Conservation (phyloP, 23 red algal genomes). For the Gracilaria caudata region DNA sequence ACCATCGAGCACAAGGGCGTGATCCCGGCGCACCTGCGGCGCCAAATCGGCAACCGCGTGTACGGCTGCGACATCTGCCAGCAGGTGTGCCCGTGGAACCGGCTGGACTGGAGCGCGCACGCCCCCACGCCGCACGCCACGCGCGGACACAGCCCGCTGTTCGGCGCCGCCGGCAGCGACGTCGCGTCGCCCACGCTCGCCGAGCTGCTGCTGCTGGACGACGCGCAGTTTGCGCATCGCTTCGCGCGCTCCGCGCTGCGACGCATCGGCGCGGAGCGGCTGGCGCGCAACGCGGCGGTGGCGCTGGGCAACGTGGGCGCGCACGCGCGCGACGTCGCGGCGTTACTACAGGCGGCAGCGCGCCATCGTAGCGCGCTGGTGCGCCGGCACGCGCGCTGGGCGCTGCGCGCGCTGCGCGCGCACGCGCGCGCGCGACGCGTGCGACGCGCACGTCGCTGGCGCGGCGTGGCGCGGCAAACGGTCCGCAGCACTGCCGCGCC, state of each 20-base stretch:
- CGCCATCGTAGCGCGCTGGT: conserved; percentile 38
- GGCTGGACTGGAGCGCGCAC: conserved; percentile 72
- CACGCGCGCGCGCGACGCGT: background rate
- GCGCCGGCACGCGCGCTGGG: conserved; percentile 73
- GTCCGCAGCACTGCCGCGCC: background rate
- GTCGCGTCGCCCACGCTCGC: conserved; percentile 66
- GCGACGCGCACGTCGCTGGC: background rate
- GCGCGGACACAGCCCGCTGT: conserved; percentile 46
- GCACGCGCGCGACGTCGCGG: background rate
- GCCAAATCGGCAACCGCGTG: conserved; percentile 73
- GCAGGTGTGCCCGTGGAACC: conserved; percentile 97
- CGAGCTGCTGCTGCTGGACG: conserved; percentile 51
- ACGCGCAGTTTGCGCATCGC: conserved; percentile 58
- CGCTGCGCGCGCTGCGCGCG: conserved; percentile 21
- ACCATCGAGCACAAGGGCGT: conserved; percentile 89
- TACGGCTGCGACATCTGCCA: conserved; percentile 99
- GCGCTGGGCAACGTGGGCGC: conserved; percentile 88
- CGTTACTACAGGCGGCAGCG: conserved; percentile 23
- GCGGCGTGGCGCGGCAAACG: background rate
- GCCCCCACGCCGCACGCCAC: background rate
- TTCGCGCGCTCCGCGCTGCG: conserved; percentile 59
- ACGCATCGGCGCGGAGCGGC: conserved; percentile 79
- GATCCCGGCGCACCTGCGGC: conserved; percentile 69
- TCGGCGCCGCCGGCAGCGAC: conserved; percentile 40
- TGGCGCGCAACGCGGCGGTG: conserved; percentile 87